Evolutionary conservation across 2,329 filamentous ascomycete species (phyloP).

Genomic region (Cladosporium sp.): DNA sequence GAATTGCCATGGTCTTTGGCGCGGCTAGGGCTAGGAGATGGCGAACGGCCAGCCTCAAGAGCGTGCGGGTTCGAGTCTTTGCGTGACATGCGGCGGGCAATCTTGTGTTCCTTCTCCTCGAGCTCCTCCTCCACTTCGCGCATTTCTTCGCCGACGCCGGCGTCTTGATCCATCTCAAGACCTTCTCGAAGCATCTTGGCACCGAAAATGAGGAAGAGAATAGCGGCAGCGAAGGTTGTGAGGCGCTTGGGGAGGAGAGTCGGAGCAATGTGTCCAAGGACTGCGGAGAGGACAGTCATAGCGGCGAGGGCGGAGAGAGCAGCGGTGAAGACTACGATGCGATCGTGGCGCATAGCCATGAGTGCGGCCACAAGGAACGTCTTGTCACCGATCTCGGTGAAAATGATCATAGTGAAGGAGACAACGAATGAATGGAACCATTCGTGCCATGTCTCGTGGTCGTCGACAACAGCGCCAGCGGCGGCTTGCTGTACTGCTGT

Average conservation of each 20-base stretch:
- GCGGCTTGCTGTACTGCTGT: constrained; percentile 18
- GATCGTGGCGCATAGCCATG: constrained; percentile 98
- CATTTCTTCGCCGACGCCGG: constrained; percentile 95
- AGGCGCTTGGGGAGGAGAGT: constrained; percentile 84
- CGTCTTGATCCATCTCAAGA: constrained; percentile 78
- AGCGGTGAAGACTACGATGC: constrained; percentile 87
- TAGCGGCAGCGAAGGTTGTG: constrained; percentile 80
- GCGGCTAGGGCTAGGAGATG: constrained; percentile 24
- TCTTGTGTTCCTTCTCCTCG: constrained; percentile 77
- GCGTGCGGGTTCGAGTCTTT: constrained; percentile 61
- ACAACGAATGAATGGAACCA: constrained; percentile 78
- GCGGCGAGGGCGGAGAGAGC: constrained; percentile 83
- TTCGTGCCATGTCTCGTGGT: constrained; percentile 27
- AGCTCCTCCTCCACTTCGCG: constrained; percentile 92
- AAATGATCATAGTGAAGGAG: constrained; percentile 93
- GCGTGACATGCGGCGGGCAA: constrained; percentile 66
- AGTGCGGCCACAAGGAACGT: constrained; percentile 94
- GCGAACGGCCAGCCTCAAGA: constrained; percentile 44
- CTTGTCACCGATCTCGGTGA: constrained; percentile 97
- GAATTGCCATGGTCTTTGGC: constrained; percentile 27
- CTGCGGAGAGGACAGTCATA: constrained; percentile 92
- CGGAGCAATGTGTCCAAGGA: constrained; percentile 88
- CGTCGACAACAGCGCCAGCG: constrained; percentile 13
- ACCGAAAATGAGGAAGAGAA: constrained; percentile 86
- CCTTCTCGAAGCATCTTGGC: constrained; percentile 79